phyloP scores from a whole-genome alignment of 768 basidiomycete genomes.

The Mycena floridula region DNA sequence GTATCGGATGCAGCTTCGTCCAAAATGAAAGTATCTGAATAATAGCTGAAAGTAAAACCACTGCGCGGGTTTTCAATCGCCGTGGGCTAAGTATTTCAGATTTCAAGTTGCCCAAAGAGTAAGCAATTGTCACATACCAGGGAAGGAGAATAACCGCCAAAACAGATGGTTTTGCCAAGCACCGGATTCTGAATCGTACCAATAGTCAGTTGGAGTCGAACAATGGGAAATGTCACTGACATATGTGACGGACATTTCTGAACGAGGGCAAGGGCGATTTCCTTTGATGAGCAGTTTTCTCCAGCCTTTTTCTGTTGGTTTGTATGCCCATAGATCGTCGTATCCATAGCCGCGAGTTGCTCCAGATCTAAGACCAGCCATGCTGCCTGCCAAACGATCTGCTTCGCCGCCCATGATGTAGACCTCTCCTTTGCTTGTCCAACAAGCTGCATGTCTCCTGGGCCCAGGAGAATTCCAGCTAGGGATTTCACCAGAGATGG shows the following conservation, averaged over 20 bases:
- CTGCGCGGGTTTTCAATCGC: too few relatives aligned
- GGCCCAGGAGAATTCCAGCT: conserved; percentile 26
- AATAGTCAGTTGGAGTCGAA: background rate
- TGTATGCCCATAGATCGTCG: conserved; percentile 32
- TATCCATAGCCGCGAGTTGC: conserved; percentile 15
- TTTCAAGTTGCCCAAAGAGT: background rate
- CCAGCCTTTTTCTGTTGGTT: conserved; percentile 23
- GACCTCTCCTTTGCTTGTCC: conserved; percentile 19
- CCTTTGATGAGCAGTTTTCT: conserved; percentile 24
- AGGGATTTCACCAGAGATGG: conserved; percentile 11
- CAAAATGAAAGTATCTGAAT: conserved; percentile 33
- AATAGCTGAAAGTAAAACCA: conserved; percentile 30
- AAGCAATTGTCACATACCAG: background rate
- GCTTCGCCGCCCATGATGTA: conserved; percentile 29
- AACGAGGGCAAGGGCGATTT: conserved; percentile 25
- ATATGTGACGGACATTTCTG: conserved; percentile 25
- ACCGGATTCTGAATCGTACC: conserved; percentile 25
- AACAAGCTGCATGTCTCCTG: conserved; percentile 28
- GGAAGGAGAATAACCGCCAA: conserved; percentile 28
- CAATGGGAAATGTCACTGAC: conserved; percentile 19
- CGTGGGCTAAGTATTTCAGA: background rate
- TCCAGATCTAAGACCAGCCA: conserved; percentile 19
- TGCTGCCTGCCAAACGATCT: conserved; percentile 24
- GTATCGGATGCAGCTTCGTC: conserved; percentile 13
- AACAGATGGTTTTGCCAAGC: conserved; percentile 29